phyloP scores from a whole-genome alignment of 768 basidiomycete genomes.

The Leccinellum luteum region DNA sequence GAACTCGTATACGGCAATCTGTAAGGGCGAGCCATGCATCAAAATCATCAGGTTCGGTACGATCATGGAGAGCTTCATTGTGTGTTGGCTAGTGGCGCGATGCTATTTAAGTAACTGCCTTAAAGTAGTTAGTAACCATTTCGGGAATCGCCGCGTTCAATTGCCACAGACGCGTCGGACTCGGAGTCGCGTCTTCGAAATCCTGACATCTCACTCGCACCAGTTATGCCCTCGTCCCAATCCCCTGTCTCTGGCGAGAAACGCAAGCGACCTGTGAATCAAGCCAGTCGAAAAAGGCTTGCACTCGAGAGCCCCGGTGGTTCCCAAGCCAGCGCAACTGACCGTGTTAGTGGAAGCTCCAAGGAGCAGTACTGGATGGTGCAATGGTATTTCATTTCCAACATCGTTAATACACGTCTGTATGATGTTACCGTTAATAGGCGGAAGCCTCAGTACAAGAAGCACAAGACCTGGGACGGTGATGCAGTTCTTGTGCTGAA shows the following conservation, averaged over 20 bases:
- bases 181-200: background rate
- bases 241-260: slow-evolving; percentile 26
- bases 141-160: slow-evolving; percentile 15
- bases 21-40: slow-evolving; percentile 12
- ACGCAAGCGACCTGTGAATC: slow-evolving; percentile 27
- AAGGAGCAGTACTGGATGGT: slow-evolving; percentile 67
- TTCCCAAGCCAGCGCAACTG: background rate
- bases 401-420: background rate
- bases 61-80: too few species aligned
- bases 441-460: slow-evolving; percentile 69
- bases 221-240: slow-evolving; percentile 21
- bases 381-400: slow-evolving; percentile 53
- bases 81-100: too few species aligned
- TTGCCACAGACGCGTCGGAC: slow-evolving; percentile 30
- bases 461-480: slow-evolving; percentile 91
- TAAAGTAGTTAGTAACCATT: background rate
- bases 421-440: slow-evolving; percentile 31
- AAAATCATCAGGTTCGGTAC: background rate
- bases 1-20: slow-evolving; percentile 42
- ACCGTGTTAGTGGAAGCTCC: slow-evolving; percentile 10
- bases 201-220: background rate
- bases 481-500: slow-evolving; percentile 63
- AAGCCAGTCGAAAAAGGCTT: slow-evolving; percentile 26
- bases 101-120: background rate
- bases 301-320: slow-evolving; percentile 24